Base-by-base conservation (phyloP, 495 filamentous ascomycete genomes). In the Aspergillus bertholletiae region DNA sequence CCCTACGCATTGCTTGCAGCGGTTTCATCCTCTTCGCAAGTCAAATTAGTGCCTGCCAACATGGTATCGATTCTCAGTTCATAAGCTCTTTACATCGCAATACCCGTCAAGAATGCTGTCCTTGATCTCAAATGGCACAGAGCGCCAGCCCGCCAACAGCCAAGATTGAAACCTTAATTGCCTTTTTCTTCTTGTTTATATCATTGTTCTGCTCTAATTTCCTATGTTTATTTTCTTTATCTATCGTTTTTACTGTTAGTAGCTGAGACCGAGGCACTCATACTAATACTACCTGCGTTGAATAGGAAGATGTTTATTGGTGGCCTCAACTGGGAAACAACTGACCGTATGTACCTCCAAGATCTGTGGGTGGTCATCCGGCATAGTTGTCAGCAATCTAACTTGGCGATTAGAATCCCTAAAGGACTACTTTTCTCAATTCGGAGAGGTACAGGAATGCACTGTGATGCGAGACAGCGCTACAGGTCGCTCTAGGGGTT, bases 271-370 rank as follows among this genome's bases (percentile, higher is more conserved):
- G 11, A 11, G 50, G 54, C 49, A 50, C 64, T 70, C 58, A 71
- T 64, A 35, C 3, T 51, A 47, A 45, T 45, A 15, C n/a, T n/a
- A n/a, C 34, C 34, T 22, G 34, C 12, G 22, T 46, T 58, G 49
- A 63, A 50, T 70, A 98, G 94, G 61, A 98, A 98, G 75, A 98
- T 98, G 94, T 98, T 98, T 62, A 98, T 98, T 75, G 94, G 94
- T 62, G 94, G 94, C 17, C 76, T 98, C 59, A 98, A 98, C 68
- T 98, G 94, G 94, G 94, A 98, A 71, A 98, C 94, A 24, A 97
- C 94, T 46, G 94, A 98, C 74, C 88, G 94, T 98, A 88, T 80
- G 70, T 65, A 60, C 45, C 41, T 46, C 54, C 28, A 20, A 30
- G 6, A 49, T 6, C 21, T 18, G 39, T 13, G 9, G 22, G 40